Conservation (phyloP, 345 rosid species). For the Salix dunnii region DNA sequence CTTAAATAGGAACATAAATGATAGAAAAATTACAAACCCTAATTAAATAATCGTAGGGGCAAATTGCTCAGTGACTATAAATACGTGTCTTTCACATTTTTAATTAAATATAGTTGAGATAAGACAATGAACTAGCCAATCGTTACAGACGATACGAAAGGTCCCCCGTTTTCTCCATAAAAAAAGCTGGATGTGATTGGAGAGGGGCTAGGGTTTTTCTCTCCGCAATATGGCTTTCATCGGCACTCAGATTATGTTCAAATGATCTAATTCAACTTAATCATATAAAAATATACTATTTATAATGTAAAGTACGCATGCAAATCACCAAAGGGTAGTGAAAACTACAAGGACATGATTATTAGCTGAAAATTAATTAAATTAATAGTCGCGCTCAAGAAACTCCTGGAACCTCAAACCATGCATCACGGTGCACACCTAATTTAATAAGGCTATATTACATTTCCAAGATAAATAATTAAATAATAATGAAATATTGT, state of each 20-base stretch:
- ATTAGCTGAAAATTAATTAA: too few species aligned
- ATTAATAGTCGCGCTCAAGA: too few species aligned
- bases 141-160: constrained; percentile 12
- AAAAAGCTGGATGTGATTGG: background rate
- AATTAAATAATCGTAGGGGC: background rate
- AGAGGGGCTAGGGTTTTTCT: background rate
- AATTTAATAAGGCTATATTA: too few species aligned
- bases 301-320: too few species aligned
- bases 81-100: background rate
- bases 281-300: too few species aligned
- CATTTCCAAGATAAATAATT: too few species aligned
- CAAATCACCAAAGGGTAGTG: too few species aligned
- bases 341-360: too few species aligned
- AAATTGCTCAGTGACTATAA: background rate
- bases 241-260: background rate
- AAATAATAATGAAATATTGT: too few species aligned
- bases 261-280: background rate
- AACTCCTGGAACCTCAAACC: too few species aligned
- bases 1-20: background rate
- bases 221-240: background rate
- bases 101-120: background rate
- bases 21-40: background rate
- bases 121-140: background rate
- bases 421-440: too few species aligned
- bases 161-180: background rate